Base-by-base conservation (phyloP, 2,329 filamentous ascomycete genomes). In the Fusarium graminum region DNA sequence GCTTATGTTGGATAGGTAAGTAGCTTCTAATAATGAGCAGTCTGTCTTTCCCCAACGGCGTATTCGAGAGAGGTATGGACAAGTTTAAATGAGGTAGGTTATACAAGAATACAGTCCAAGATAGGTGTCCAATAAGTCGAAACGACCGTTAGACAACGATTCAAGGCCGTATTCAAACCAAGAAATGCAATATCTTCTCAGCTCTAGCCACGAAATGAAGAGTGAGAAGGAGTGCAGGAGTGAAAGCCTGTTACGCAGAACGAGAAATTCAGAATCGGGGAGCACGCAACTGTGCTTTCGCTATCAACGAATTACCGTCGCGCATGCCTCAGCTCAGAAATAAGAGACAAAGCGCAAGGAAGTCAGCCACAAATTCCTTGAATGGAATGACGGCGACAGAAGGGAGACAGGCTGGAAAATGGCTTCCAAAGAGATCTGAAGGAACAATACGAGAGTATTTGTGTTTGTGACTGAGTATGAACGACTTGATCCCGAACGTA, bases 211-310 rank as follows among this genome's bases (percentile, higher is more conserved):
- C 52, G 52, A 57, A 44, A 62, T 46, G 56, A 60, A 70, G 60
- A 22, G 64, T 39, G 38, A 59, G 41, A 41, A 56, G 43, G 46
- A 59, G 50, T 69, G 56, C 43, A 56, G 43, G 46, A 59, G 50
- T 69, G 56, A 65, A 53, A 56, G 39, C 46, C 52, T 58, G 44
- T 52, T 16, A 44, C 52, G 47, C 46, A 52, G 50, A 59, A 59
- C 60, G 58, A 65, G 54, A 50, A 45, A 61, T 42, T 40, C 46
- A 51, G 67, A 58, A 43, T 51, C 53, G 43, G 49, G 60, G 60
- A 64, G 63, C 52, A 72, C 61, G 59, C 52, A 46, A 65, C 59
- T 71, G 70, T 47, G 63, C 60, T 69, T 39, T 67, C 60, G 49
- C 54, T 68, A 50, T 49, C 56, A 32, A 49, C 45, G 45, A 47